Evolutionary conservation across 2,329 filamentous ascomycete genomes (phyloP).

Genomic region (Bipolaris sorokiniana): DNA sequence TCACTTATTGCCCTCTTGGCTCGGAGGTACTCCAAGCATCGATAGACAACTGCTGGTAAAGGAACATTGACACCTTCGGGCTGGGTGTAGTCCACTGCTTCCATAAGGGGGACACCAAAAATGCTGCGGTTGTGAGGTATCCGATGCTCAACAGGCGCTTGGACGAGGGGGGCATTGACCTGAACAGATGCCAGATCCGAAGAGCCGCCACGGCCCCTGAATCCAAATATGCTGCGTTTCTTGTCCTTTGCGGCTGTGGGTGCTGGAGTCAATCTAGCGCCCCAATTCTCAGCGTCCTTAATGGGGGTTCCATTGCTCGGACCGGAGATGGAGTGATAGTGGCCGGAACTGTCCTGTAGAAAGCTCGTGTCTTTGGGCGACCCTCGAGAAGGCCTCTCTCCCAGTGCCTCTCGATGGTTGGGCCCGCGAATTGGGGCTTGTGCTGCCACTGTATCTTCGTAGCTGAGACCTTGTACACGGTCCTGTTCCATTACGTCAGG

Average conservation of each 20-base stretch:
- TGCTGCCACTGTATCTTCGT: constrained; percentile 63
- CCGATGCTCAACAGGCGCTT: constrained; percentile 32
- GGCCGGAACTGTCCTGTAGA: constrained; percentile 34
- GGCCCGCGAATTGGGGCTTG: constrained; percentile 62
- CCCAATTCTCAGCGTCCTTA: constrained; percentile 82
- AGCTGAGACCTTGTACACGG: constrained; percentile 58
- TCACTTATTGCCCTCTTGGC: constrained; percentile 80
- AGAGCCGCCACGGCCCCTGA: constrained; percentile 69
- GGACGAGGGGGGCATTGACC: constrained; percentile 24
- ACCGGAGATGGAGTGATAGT: constrained; percentile 70
- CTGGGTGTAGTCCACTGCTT: constrained; percentile 82
- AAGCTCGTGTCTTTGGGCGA: constrained; percentile 47
- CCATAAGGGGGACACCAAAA: constrained; percentile 83
- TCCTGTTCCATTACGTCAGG: constrained; percentile 45
- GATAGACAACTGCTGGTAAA: constrained; percentile 90
- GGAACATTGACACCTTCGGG: constrained; percentile 75
- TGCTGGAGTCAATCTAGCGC: constrained; percentile 64
- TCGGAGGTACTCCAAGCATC: constrained; percentile 91
- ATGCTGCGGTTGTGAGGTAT: constrained; percentile 62
- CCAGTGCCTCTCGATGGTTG: constrained; percentile 37
- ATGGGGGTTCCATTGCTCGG: constrained; percentile 86
- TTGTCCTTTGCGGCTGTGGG: constrained; percentile 73
- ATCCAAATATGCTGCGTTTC: constrained; percentile 74
- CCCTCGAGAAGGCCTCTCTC: constrained; percentile 24
- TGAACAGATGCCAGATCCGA: constrained; percentile 62